Evolutionary conservation across 129 eudicot genomes (phyloP).

Genomic region (Chrysanthemum lavandulifolium): DNA sequence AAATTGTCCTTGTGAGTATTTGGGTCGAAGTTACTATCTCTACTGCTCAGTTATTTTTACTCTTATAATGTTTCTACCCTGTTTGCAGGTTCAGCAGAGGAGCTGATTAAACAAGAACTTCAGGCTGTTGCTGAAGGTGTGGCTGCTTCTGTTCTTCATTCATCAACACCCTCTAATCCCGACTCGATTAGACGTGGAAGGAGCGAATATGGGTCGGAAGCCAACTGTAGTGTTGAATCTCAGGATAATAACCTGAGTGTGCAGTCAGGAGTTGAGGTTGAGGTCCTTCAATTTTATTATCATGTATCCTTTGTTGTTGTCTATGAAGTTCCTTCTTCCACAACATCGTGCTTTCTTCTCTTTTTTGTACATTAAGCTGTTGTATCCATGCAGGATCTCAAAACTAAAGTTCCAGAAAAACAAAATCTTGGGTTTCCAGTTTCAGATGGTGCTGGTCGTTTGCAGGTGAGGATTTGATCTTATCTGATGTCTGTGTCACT

Average conservation of each 20-base stretch:
- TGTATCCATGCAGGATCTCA: constrained; percentile 41
- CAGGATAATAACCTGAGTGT: constrained; percentile 37
- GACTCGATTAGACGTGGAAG: constrained; percentile 36
- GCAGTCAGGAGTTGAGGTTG: constrained; percentile 42
- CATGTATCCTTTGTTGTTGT: constrained; percentile 3
- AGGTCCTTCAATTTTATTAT: constrained; percentile 40
- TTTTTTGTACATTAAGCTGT: neutral
- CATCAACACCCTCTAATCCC: constrained; percentile 55
- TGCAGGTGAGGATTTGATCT: constrained; percentile 56
- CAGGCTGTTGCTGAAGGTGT: constrained; percentile 97
- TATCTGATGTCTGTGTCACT: neutral
- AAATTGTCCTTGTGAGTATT: neutral
- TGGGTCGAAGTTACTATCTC: neutral
- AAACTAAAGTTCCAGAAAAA: constrained; percentile 59
- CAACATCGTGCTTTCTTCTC: neutral
- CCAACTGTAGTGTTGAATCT: constrained; percentile 36
- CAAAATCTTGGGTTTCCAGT: constrained; percentile 65
- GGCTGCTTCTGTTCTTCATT: constrained; percentile 80
- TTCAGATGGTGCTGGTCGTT: constrained; percentile 76
- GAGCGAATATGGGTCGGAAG: constrained; percentile 17
- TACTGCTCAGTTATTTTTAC: neutral
- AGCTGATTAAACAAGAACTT: constrained; percentile 83
- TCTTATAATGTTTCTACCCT: constrained; percentile 2
- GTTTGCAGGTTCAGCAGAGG: constrained; percentile 77
- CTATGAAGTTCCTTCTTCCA: neutral